These are phyloP conservation scores for Abrus pulchellus DNA, from an alignment of 306 rosid genomes.

Conservation along the genomic window DNA sequence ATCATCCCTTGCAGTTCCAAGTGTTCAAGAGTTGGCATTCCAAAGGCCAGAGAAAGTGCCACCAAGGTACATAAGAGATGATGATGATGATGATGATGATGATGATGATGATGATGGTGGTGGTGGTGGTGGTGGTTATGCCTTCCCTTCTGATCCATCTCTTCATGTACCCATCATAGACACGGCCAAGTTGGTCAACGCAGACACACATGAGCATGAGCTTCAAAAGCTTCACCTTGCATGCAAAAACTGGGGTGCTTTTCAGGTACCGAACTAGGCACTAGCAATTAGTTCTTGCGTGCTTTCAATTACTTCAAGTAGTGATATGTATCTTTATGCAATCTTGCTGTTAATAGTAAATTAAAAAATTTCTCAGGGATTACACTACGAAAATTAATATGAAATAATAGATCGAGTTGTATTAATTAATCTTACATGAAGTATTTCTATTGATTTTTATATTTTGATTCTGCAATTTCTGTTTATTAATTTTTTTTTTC, in stretches of 20 bases:
- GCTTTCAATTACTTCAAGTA: not conserved
- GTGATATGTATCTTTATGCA: not conserved
- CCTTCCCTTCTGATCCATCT: conserved; percentile 49
- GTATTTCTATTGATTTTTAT: not conserved
- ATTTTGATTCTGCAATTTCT: not conserved
- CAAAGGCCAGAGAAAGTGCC: conserved; percentile 50
- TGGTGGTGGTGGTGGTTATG: conserved; percentile 21
- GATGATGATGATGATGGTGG: conserved; percentile 47
- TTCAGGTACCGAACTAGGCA: conserved; percentile 49
- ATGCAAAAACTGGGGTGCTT: conserved; percentile 57
- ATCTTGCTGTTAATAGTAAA: not conserved
- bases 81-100: conserved; percentile 43
- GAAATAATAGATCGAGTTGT: too few species aligned
- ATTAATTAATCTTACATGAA: too few species aligned
- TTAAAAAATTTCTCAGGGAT: not conserved
- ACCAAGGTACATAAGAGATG: conserved; percentile 53
- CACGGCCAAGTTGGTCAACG: conserved; percentile 54
- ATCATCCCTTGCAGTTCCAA: conserved; percentile 56
- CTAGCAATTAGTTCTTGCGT: not conserved
- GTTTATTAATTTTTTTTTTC: not conserved
- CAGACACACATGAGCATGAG: conserved; percentile 42
- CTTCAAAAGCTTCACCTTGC: conserved; percentile 59
- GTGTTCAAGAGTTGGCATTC: conserved; percentile 58
- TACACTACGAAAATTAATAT: too few species aligned
- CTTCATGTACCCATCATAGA: conserved; percentile 54